Evolutionary conservation across 805 yeast genomes (phyloP), one percentile per base, ranked within the genome.

Genomic region (Kodamaea fukazawae): DNA sequence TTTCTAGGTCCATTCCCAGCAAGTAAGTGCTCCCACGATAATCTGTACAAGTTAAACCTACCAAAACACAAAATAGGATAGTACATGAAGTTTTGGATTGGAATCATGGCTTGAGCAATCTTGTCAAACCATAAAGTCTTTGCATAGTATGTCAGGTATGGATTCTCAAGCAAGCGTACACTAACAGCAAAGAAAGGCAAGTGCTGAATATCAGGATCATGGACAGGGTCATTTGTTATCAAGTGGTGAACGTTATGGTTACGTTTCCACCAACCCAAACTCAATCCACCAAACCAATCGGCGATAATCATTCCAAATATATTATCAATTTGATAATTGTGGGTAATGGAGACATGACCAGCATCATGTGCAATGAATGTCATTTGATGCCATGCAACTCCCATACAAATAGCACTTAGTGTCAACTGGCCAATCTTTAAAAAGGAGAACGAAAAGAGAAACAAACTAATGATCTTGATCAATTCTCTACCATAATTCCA

Each of bases 171-270:
- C 3, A 88, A 65, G 45, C 84, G 67, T 1, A 85, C 71, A 40
- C 89, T 81, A 13, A 88, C 95, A 2, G 96, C 95, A 57, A 88
- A 88, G 52, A 88, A 88, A 1, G 96, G 96, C 47, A 88, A 60
- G 62, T 88, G 96, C 61, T 88, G 96, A 56, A 88, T 89, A 62
- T 88, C 96, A 0, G 96, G 96, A 54, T 88, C 96, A 56, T 89
- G 96, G 2, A 84, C 83, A 0, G 96, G 96, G 55, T 88, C 96
- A 60, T 88, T 88, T n/a, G 96, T 85, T 40, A 88, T 74, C 37
- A 88, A 64, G 58, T 88, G 96, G 61, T 88, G 96, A n/a, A 88
- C 95, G 57, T 88, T 88, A 62, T 88, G 96, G 60, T 86, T 88
- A 38, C 90, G 71, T 52, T 88, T 89, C 96, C 96, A 88, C 96